Percentiles rank a stretch among this genome's conserved stretches.
Conservation (phyloP, 768 basidiomycete genomes). For the Coprinopsis sp. region DNA sequence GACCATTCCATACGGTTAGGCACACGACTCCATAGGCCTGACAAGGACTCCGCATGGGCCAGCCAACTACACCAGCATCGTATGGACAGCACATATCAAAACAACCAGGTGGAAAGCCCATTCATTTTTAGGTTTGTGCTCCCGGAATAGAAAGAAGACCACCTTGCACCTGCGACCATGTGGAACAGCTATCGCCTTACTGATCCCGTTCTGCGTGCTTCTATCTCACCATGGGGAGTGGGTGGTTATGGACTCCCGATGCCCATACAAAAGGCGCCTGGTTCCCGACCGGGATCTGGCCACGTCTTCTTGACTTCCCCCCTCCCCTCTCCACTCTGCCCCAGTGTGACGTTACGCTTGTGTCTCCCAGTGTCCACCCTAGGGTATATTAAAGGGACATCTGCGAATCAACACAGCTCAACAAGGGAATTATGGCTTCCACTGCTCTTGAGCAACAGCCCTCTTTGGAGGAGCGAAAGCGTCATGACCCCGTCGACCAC, state of each 20-base stretch:
- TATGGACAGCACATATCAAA: too few species aligned
- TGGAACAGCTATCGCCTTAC: slow-evolving; percentile 5
- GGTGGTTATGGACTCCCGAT: neutral
- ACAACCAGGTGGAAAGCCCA: neutral
- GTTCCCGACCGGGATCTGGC: neutral
- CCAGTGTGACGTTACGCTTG: neutral
- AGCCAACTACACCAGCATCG: too few species aligned
- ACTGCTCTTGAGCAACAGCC: slow-evolving; percentile 1
- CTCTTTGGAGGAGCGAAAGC: neutral
- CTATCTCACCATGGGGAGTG: neutral
- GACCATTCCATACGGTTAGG: too few species aligned
- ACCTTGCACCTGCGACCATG: neutral
- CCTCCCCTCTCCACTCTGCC: neutral
- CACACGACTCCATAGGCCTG: too few species aligned
- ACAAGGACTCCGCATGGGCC: too few species aligned
- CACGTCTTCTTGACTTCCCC: slow-evolving; percentile 5
- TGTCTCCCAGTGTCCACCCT: neutral
- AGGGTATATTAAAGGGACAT: too few species aligned
- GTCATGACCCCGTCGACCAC: slow-evolving; percentile 10
- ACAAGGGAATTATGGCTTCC: neutral
- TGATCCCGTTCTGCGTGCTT: slow-evolving; percentile 6
- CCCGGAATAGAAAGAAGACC: neutral
- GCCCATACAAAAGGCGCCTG: neutral
- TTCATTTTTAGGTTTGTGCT: neutral
- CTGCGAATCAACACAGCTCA: neutral